Evolutionary conservation across 352 stramenopile genomes (phyloP), one percentile per base, ranked within the genome.

Genomic region (Pseudoperonospora humuli): DNA sequence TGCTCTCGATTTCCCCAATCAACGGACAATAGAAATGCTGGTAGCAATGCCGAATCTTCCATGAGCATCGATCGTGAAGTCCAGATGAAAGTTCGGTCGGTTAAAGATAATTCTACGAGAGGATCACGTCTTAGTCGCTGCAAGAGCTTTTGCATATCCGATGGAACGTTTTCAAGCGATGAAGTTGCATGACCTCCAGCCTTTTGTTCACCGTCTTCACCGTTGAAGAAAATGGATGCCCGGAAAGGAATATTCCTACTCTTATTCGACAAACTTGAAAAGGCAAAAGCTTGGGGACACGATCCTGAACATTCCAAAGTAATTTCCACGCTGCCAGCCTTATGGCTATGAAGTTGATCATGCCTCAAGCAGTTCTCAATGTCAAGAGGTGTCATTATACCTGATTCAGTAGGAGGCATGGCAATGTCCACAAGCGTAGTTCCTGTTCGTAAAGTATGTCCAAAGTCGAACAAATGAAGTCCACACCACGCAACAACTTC

Each of bases 1-100:
- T 91, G 64, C 14, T 73, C 64, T 18, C 75, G 67, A 41, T 88
- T 67, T 23, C 63, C 70, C 82, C 85, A 96, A 34, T 96, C 61
- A 11, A 95, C 82, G 0, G 78, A 87, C 13, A 87, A 61, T 39
- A 96, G 50, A 48, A 95, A 87, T 19, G 82, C 85, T 23, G 86
- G 83, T 5, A 93, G 52, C 7, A 97, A 50, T 18, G 75, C 85
- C 1, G 79, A 75, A 29, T 92, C 73, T 8, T 86, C 59, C 0
- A 55, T 55, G 4, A 97, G 44, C 19, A 61, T 61, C 18, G 66
- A 29, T 0, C 84, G 79, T n/a, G 50, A 70, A 2, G 67, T 61
- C 81, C 82, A 92, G 28, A 95, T 66, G 36, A 95, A 87, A 8
- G 38, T 14, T 1, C 64, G 64, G 39, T 95, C 70, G 7, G 84